Percentiles rank a stretch among this genome's conserved stretches.
These are phyloP conservation scores for Penicillium sp. DNA, from an alignment of 2,329 filamentous ascomycete species.

Conservation along the genomic window DNA sequence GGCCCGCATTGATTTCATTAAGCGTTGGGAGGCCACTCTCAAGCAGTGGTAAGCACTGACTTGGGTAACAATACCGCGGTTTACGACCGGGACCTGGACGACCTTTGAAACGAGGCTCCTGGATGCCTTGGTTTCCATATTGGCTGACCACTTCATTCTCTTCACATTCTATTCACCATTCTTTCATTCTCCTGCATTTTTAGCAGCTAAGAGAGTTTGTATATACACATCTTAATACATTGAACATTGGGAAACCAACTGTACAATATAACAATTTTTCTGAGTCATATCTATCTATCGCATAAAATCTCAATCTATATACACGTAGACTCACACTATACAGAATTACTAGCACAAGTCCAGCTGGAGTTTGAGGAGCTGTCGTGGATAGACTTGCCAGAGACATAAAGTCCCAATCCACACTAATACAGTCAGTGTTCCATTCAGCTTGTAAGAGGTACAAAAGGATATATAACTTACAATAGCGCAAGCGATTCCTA, in stretches of 20 bases:
- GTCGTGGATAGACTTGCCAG: slow-evolving; percentile 39
- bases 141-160: background rate
- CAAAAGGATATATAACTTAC: slow-evolving; percentile 15
- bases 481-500: slow-evolving; percentile 33
- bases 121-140: background rate
- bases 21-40: background rate
- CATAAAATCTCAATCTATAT: background rate
- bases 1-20: background rate
- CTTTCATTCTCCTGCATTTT: background rate
- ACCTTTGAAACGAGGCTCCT: background rate
- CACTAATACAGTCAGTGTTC: slow-evolving; percentile 26
- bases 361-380: slow-evolving; percentile 36
- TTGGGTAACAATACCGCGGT: background rate
- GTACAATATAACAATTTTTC: background rate
- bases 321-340: slow-evolving; percentile 1
- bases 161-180: background rate
- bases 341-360: slow-evolving; percentile 40
- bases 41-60: background rate
- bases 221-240: background rate
- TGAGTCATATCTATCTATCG: background rate
- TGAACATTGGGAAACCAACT: background rate
- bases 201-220: background rate
- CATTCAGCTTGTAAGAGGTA: too few species aligned
- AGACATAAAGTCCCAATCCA: slow-evolving; percentile 44
- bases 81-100: background rate